Base-by-base conservation (phyloP, 495 filamentous ascomycete species). In the Daldinia bambusicola region DNA sequence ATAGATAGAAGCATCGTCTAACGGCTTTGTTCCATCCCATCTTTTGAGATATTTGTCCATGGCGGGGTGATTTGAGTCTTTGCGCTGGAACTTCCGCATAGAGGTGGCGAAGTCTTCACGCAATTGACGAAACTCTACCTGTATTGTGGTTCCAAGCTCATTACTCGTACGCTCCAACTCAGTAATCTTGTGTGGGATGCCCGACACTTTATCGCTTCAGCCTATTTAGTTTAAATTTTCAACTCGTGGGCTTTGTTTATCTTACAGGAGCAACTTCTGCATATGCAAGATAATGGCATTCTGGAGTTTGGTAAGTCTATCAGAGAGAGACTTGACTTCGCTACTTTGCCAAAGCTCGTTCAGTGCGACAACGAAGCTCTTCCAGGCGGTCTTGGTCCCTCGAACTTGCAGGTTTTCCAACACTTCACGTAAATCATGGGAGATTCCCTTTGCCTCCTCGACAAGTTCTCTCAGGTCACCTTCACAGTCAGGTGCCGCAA, bases 301-400 rank as follows among this genome's bases (percentile, higher is more conserved):
- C 26, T 58, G 63, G 10, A 59, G 31, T 58, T 36, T 6, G 18
- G 50, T 53, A 1, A 58, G 53, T 38, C 40, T 20, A 31, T 13
- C 40, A 10, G 34, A 36, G 31, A 51, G 22, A 31, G 57, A 31
- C 8, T 13, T 26, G 31, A 48, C 32, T 2, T 58, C 36, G 5
- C 50, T 58, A 1, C 32, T 30, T 22, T 66, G 53, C 63, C 63
- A 66, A 26, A 59, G 32, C n/a, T 66, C 63, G 18, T 58, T 66
- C 2, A 58, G 13, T n/a, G 63, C 63, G 6, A 18, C 40, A 1
- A 37, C 20, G n/a, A 66, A 66, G 26, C 63, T 66, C 8, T 58
- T 16, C 53, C 52, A 66, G 38, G 7, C 20, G 9, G 6, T 59
- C n/a, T 37, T 66, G 22, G 38, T 50, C 32, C 31, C 40, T 2